A percentile compares a stretch with the other conserved stretches of the same genome.
phyloP scores from a whole-genome alignment of 768 basidiomycete genomes.

The Amanita rimosa region DNA sequence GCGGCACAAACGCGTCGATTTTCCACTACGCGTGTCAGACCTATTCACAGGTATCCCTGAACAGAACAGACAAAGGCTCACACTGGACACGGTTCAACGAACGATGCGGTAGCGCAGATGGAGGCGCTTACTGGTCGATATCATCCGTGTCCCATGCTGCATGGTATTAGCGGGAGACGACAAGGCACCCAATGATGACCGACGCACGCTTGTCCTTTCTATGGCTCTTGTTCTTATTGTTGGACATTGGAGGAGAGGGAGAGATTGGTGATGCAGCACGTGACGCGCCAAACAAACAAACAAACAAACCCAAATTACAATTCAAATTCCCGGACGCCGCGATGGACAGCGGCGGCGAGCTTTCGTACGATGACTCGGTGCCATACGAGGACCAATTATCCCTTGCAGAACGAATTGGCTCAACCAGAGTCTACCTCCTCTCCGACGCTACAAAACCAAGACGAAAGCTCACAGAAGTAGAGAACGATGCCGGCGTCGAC shows the following conservation, averaged over 20 bases:
- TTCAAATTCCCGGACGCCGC: slow-evolving; percentile 2
- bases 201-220: slow-evolving; percentile 90
- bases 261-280: slow-evolving; percentile 6
- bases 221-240: slow-evolving; percentile 84
- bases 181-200: slow-evolving; percentile 2
- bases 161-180: slow-evolving; percentile 10
- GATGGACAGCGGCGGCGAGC: slow-evolving; percentile 38
- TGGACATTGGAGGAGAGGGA: slow-evolving; percentile 18
- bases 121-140: slow-evolving; percentile 80
- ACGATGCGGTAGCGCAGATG: slow-evolving; percentile 3
- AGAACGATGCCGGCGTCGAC: slow-evolving; percentile 18
- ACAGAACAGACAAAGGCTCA: slow-evolving; percentile 20
- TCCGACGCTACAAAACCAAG: slow-evolving; percentile 37
- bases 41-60: not conserved
- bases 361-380: slow-evolving; percentile 45
- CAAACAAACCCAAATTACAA: too few species aligned
- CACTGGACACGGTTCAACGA: slow-evolving; percentile 22
- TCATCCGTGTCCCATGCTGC: slow-evolving; percentile 99
- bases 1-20: slow-evolving; percentile 63
- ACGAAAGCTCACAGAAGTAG: slow-evolving; percentile 9
- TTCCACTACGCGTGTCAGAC: slow-evolving; percentile 54
- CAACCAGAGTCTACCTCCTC: slow-evolving; percentile 66
- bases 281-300: not conserved
- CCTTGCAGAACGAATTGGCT: slow-evolving; percentile 61
- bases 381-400: slow-evolving; percentile 44